These are phyloP conservation scores for Phytophthora palmivora DNA, from an alignment of 352 stramenopile species.

Conservation along the genomic window DNA sequence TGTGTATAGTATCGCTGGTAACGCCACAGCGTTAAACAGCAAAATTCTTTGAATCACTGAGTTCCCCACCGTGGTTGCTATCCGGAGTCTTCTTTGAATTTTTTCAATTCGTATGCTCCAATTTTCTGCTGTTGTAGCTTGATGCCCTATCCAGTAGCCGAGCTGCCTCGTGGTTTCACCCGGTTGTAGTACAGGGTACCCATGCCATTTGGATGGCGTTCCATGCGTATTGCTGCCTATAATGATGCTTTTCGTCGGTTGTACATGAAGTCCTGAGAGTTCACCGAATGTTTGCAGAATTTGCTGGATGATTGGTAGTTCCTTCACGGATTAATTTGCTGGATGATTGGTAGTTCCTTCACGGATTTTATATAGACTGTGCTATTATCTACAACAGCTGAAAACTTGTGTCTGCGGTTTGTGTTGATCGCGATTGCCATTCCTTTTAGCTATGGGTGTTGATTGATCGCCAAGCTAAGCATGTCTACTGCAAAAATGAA, in stretches of 20 bases:
- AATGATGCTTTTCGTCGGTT: not conserved
- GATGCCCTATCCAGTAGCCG: not conserved
- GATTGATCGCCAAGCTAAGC: not conserved
- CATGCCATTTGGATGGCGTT: not conserved
- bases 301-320: not conserved
- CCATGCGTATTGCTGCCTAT: not conserved
- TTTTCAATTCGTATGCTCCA: too few relatives aligned
- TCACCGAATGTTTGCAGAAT: not conserved
- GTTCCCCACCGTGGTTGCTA: not conserved
- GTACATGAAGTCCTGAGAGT: too few relatives aligned
- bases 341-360: too few relatives aligned
- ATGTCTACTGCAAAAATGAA: conserved; percentile 1
- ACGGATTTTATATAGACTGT: not conserved
- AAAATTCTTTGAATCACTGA: not conserved
- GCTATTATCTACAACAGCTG: conserved; percentile 3
- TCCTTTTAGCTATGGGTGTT: not conserved
- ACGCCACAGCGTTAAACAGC: not conserved
- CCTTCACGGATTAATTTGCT: too few relatives aligned
- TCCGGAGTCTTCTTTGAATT: not conserved
- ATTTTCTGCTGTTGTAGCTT: not conserved
- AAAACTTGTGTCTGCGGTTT: not conserved
- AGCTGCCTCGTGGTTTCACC: not conserved
- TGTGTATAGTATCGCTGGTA: not conserved
- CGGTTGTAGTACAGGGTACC: not conserved
- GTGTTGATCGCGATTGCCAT: not conserved